Base-by-base conservation (phyloP, 2,329 filamentous ascomycete genomes). In the Colletotrichum sp. region DNA sequence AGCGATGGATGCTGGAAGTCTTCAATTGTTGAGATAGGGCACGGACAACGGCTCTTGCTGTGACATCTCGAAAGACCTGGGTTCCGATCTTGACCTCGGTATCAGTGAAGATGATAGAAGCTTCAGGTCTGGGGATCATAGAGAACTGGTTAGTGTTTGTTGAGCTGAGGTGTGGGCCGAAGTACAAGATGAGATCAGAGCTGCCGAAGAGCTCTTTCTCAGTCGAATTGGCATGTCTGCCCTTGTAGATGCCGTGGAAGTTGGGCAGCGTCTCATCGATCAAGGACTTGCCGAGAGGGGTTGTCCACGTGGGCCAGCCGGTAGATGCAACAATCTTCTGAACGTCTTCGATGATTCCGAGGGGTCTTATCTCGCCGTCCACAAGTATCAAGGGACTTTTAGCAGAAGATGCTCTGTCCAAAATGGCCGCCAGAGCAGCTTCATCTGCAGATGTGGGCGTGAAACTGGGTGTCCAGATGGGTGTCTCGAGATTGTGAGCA, bases 331-430 rank as follows among this genome's bases (percentile, higher is more conserved):
- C 68, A 13, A 75, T 26, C 7, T 24, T 15, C 16, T 75, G 5
- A 2, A 71, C 52, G 32, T 75, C 68, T 6, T 75, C 77, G 16
- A 30, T 1, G 4, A 71, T 48, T 5, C 72, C 60, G 2, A 72
- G 39, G 13, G 48, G 30, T 22, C 67, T 72, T 13, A 64, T 32
- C 32, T 71, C 72, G 10, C 72, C 72, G 36, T 75, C 72, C 4
- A 75, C 72, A 6, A 66, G 34, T 18, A 75, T 72, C 24, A 75
- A 15, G 1, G 72, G 72, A 4, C 16, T 26, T n/a, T 66, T 62
- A 0, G 72, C 60, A 6, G 34, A 32, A 60, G 88, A 85, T 0
- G 91, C 84, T n/a, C 82, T 84, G 2, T 83, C 81, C 6, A 90
- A 60, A 9, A 89, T 80, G 6, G 77, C 79, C 3, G 79, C 77